Base-by-base conservation (phyloP, 345 rosid species). In the Mangifera indica region DNA sequence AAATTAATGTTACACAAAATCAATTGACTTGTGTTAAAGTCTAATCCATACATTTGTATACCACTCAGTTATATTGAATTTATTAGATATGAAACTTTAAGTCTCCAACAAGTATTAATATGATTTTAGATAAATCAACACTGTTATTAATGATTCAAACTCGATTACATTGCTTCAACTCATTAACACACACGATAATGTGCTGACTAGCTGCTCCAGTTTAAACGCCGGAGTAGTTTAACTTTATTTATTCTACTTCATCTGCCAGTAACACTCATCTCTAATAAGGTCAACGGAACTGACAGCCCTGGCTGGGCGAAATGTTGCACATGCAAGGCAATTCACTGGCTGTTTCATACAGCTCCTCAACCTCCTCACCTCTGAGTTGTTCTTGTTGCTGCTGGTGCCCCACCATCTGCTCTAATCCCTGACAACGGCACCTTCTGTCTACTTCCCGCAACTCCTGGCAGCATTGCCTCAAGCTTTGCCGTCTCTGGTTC, bases 351-450 rank as follows among this genome's bases (percentile, higher is more conserved):
- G 26, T 13, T 51, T 5, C 0, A 10, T 37, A 10, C 10, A 66
- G 52, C 57, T 74, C 53, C 18, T 6, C 15, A 2, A 58, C 22
- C 49, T 69, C 29, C 56, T 42, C 10, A 2, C 74, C 59, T 8
- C 14, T 25, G 0, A 46, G 22, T 24, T 49, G 26, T 24, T 54
- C 73, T 20, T 48, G 61, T 14, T 46, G 25, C 70, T 13, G 3
- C 71, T 66, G 82, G 63, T 70, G 40, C 60, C 53, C 32, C 34
- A 52, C 10, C 0, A 66, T 54, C 20, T 67, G 57, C 66, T 55
- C 44, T 18, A 83, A 67, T 3, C 72, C 79, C 3, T 60, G 45
- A 71, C 87, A 84, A 10, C 80, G 67, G 78, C 85, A 84, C 20
- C 20, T 60, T 40, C 18, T 37, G 15, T 75, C 74, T n/a, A 78